phyloP scores from a whole-genome alignment of 352 stramenopile species.

The Aphanomyces astaci region DNA sequence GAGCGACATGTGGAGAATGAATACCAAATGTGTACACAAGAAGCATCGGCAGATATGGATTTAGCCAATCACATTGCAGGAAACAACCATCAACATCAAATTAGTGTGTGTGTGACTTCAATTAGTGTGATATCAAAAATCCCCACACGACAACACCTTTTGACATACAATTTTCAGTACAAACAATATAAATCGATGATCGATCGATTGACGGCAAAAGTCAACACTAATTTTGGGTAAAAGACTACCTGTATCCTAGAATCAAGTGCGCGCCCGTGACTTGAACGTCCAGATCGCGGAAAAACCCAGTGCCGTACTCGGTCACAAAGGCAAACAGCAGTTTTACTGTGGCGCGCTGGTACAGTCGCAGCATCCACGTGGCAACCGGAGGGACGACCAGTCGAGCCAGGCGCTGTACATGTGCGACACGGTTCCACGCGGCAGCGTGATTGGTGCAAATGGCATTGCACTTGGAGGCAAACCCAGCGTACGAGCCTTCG shows the following conservation, averaged over 20 bases:
- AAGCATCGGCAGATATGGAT: too few species aligned
- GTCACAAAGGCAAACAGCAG: conserved; percentile 57
- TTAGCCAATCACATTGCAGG: too few species aligned
- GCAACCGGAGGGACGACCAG: neutral
- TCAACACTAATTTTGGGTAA: too few species aligned
- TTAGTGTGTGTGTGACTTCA: too few species aligned
- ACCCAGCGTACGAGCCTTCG: conserved; percentile 60
- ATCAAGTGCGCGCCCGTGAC: conserved; percentile 68
- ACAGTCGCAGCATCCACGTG: conserved; percentile 58
- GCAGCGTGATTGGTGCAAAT: conserved; percentile 20
- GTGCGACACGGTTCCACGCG: neutral
- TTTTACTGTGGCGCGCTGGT: conserved; percentile 56
- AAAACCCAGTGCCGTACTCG: conserved; percentile 63
- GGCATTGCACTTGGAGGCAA: conserved; percentile 67
- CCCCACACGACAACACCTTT: too few species aligned
- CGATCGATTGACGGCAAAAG: too few species aligned
- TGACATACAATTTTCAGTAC: too few species aligned
- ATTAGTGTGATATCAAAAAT: too few species aligned
- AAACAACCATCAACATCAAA: too few species aligned
- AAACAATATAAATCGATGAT: too few species aligned
- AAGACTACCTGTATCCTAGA: conserved; percentile 64
- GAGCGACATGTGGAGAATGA: too few species aligned
- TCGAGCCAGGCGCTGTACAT: neutral
- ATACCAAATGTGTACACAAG: too few species aligned
- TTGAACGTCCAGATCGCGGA: conserved; percentile 73